Conservation (phyloP, 805 yeast species). For the Kodamaea laetipori region DNA sequence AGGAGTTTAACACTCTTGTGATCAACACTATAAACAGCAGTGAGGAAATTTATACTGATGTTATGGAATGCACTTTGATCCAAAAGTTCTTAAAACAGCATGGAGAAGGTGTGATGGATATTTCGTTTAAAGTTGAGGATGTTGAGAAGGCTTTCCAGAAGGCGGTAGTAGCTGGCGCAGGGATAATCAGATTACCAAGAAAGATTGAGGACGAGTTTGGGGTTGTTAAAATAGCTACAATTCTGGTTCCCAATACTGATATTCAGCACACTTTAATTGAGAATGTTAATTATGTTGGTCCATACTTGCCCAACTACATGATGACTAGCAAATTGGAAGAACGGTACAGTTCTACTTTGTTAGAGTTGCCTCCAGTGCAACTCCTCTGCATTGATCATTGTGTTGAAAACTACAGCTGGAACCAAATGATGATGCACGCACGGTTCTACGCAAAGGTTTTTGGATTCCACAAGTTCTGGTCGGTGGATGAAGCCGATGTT, state of each 20-base stretch:
- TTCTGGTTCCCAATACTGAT: conserved; percentile 53
- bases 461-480: conserved; percentile 81
- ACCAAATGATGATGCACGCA: conserved; percentile 60
- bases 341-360: too few species aligned
- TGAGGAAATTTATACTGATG: conserved; percentile 21
- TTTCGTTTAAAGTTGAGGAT: conserved; percentile 63
- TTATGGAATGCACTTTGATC: conserved; percentile 19
- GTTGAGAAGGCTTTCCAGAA: conserved; percentile 45
- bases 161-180: conserved; percentile 59
- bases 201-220: conserved; percentile 51
- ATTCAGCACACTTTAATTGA: conserved; percentile 70
- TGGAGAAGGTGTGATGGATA: conserved; percentile 82
- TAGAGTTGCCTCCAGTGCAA: conserved; percentile 21
- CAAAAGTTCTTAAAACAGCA: conserved; percentile 44
- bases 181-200: conserved; percentile 28
- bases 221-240: conserved; percentile 50
- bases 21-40: conserved; percentile 19
- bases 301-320: conserved; percentile 54
- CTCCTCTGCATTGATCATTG: conserved; percentile 67
- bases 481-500: conserved; percentile 79
- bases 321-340: conserved; percentile 7
- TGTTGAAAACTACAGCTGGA: conserved; percentile 78
- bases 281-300: conserved; percentile 40
- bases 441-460: conserved; percentile 59
- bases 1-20: conserved; percentile 16